A percentile compares a stretch with the other conserved stretches of the same genome.
phyloP scores from a whole-genome alignment of 1,139 yeast genomes.

The Pichia sp. region DNA sequence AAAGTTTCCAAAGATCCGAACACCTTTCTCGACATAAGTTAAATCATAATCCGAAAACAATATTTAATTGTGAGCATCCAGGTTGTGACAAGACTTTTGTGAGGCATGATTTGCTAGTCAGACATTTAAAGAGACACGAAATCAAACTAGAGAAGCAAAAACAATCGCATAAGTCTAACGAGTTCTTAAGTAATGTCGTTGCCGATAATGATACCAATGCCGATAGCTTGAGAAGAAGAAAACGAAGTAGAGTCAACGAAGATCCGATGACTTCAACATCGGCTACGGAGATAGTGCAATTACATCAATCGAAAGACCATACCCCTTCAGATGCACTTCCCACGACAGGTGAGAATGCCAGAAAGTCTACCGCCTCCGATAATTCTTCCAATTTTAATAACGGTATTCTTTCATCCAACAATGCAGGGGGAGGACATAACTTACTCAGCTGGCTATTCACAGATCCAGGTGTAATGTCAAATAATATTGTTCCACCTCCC shows the following conservation, averaged over 20 bases:
- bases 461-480: constrained; percentile 12
- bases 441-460: constrained; percentile 24
- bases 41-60: constrained; percentile 29
- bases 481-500: not conserved
- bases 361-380: not conserved
- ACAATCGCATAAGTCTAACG: constrained; percentile 2
- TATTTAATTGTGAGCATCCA: constrained; percentile 41
- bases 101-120: constrained; percentile 42
- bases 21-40: constrained; percentile 30
- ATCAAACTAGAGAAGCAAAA: constrained; percentile 12
- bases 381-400: not conserved
- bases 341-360: too few relatives aligned
- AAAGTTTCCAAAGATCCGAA: constrained; percentile 28
- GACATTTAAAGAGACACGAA: constrained; percentile 49
- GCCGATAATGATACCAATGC: constrained; percentile 3
- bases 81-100: constrained; percentile 54
- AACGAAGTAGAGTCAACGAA: too few relatives aligned
- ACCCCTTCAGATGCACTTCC: too few relatives aligned
- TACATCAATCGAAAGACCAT: too few relatives aligned
- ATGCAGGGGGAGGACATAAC: constrained; percentile 11
- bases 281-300: too few relatives aligned
- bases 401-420: not conserved
- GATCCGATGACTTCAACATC: too few relatives aligned
- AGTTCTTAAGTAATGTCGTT: constrained; percentile 10
- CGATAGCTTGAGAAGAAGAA: too few relatives aligned